Evolutionary conservation across 1,139 yeast species (phyloP).

Genomic region (Saccharomyces hybrid): DNA sequence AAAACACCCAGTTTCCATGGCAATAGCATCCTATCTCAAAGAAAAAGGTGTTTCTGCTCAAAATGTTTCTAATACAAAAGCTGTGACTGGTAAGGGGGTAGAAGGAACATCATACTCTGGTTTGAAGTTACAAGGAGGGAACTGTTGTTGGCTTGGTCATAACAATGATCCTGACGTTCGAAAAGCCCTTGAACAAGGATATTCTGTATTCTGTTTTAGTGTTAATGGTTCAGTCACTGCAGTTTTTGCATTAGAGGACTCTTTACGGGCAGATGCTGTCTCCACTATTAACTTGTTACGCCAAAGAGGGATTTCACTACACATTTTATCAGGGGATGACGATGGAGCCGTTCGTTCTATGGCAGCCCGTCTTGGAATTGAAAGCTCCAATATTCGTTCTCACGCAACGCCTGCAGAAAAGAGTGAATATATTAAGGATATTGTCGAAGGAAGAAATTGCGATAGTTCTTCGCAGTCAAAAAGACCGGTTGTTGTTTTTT

Average conservation of each 20-base stretch:
- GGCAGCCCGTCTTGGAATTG: background rate
- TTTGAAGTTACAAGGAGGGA: background rate
- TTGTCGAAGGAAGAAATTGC: background rate
- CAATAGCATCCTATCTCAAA: background rate
- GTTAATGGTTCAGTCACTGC: background rate
- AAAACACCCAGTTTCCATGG: background rate
- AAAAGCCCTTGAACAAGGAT: background rate
- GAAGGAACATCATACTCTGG: background rate
- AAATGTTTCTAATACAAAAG: background rate
- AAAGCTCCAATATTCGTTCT: background rate
- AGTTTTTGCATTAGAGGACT: background rate
- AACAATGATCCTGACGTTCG: background rate
- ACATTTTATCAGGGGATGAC: background rate
- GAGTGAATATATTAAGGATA: background rate
- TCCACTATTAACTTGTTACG: background rate
- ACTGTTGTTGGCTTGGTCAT: background rate
- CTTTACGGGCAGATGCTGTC: background rate
- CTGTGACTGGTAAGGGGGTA: background rate
- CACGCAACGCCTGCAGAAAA: background rate
- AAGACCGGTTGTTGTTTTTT: background rate
- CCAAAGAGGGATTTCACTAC: background rate
- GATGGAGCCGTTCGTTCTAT: background rate
- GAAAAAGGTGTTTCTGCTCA: background rate
- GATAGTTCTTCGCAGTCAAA: background rate
- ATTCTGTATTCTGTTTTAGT: background rate